Evolutionary conservation across 768 basidiomycete species (phyloP), one percentile per base, ranked within the genome.

Genomic region (Imleria badia): DNA sequence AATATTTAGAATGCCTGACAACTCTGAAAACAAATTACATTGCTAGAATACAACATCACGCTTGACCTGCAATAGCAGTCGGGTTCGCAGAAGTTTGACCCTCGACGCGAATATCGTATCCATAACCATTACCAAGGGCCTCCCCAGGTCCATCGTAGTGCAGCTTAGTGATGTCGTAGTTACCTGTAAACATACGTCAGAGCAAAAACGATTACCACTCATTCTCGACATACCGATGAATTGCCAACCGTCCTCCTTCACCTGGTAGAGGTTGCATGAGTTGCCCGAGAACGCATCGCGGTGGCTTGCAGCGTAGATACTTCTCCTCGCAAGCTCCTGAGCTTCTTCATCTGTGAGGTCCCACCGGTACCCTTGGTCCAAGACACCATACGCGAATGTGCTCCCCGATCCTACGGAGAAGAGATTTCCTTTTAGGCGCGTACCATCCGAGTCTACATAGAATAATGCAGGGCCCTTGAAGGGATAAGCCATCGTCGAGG

Each of bases 331-430:
- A 23, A 98, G 84, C 66, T 98, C 97, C 68, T 93, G 89, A 3
- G 97, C 97, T 58, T 97, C 96, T 56, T 86, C 94, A 54, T 91
- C 93, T 20, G 86, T 83, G 55, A 99, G 74, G 67, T 98, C 94
- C 91, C 91, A 98, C 55, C 77, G 83, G 70, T 95, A 94, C 13
- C 89, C 94, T 73, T 97, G 95, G 72, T 98, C 97, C 45, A 97
- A 80, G 2, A 98, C 93, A 80, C 97, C 96, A 66, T 98, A 98
- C n/a, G 97, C 97, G 63, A 94, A 97, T 8, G 97, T 98, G 69
- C 91, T 93, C 65, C 97, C 97, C 5, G 96, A 98, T 29, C 97
- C 97, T 34, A 99, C 97, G 6, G 94, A 97, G 78, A 99, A 99
- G n/a, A 98, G 72, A 71, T 99, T 86, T 47, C 97, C 97, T 69